Evolutionary conservation across 169 alveolate species (phyloP).

Genomic region (Plasmodium falciparum): DNA sequence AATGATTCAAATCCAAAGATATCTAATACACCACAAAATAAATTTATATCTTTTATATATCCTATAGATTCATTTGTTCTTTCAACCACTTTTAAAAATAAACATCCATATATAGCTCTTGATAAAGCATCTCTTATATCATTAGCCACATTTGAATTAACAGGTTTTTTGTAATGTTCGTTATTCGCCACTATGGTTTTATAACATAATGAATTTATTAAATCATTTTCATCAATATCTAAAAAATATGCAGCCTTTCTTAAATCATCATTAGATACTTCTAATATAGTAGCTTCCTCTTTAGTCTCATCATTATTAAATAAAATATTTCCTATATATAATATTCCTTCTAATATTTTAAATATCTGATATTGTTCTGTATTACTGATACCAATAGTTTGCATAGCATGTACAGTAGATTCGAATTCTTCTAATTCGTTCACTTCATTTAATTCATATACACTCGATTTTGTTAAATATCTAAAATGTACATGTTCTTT

Average conservation of each 20-base stretch:
- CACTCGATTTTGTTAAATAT: slow-evolving; percentile 82
- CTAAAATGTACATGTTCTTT: slow-evolving; percentile 70
- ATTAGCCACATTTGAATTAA: slow-evolving; percentile 87
- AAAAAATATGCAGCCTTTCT: slow-evolving; percentile 80
- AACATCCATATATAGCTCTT: slow-evolving; percentile 95
- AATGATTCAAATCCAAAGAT: slow-evolving; percentile 99
- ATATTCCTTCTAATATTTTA: slow-evolving; percentile 88
- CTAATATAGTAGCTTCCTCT: slow-evolving; percentile 83
- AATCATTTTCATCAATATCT: slow-evolving; percentile 79
- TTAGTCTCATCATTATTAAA: slow-evolving; percentile 83
- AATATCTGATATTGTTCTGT: slow-evolving; percentile 87
- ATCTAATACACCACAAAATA: slow-evolving; percentile 95
- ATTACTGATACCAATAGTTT: slow-evolving; percentile 89
- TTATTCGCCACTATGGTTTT: slow-evolving; percentile 84
- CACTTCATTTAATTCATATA: slow-evolving; percentile 83
- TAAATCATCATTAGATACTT: slow-evolving; percentile 77
- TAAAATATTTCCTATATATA: slow-evolving; percentile 92
- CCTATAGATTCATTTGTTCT: slow-evolving; percentile 95
- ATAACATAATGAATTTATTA: slow-evolving; percentile 82
- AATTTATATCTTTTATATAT: slow-evolving; percentile 61
- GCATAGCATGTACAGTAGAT: slow-evolving; percentile 92
- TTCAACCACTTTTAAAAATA: slow-evolving; percentile 95
- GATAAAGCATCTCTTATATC: slow-evolving; percentile 96
- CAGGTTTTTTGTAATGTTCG: slow-evolving; percentile 87
- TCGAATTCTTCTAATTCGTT: slow-evolving; percentile 91